Evolutionary conservation across 2,329 filamentous ascomycete genomes (phyloP), one percentile per base, ranked within the genome.

Genomic region (Aureobasidium sp.): DNA sequence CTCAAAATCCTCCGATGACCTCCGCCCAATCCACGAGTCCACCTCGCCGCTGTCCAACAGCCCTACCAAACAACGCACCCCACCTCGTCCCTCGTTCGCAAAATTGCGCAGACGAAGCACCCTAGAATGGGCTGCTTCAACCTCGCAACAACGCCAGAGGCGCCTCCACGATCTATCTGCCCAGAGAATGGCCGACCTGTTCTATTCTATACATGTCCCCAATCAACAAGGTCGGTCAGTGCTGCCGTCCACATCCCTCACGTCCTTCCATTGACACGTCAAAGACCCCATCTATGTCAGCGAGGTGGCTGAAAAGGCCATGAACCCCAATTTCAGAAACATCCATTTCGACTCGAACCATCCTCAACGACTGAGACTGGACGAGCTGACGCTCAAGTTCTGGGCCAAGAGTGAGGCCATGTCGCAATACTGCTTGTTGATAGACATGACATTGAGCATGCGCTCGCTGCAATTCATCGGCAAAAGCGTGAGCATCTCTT

Each of bases 291-390:
- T 96, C n/a, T 96, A 96, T 71, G 83, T 96, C 67, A 96, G 91
- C 69, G 93, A 97, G 74, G 79, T 88, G 23, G 82, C 86, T 29
- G 82, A 88, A 66, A 84, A 85, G 68, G 85, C 89, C n/a, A 91
- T 90, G 72, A 96, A 96, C 71, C 94, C 94, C 64, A 90, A 88
- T 67, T 97, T 96, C 71, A 84, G 84, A 45, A 87, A 89, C 70
- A 95, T 96, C 70, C 87, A 95, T 63, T 80, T 96, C 6, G 81
- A 81, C 25, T 74, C 79, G 6, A 84, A 81, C 64, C 84, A 82
- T 0, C 81, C 88, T 0, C 70, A 74, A 2, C 78, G 91, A 23
- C 87, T 88, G 9, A 83, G 91, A 60, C 76, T 81, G 4, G 83
- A 88, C 54, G 76, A 77, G 17, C 69, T 95, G 23, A 84, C 78